Evolutionary conservation across 2,329 filamentous ascomycete species (phyloP).

Genomic region (Verticillium klebahnii): DNA sequence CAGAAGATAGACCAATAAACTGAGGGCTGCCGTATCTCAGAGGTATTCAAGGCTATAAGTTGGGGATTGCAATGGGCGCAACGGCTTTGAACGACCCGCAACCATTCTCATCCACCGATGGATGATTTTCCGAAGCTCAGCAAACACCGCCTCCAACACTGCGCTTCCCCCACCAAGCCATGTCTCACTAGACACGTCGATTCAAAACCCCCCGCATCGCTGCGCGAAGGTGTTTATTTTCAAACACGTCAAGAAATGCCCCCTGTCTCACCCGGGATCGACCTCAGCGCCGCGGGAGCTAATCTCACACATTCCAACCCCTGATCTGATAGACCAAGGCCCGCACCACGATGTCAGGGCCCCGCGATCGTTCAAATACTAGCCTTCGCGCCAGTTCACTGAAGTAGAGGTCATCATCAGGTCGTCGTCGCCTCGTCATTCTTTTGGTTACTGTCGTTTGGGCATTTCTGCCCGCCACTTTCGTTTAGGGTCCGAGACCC

Average conservation of each 20-base stretch:
- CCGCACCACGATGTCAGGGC: background rate
- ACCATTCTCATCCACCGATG: background rate
- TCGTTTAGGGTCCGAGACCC: background rate
- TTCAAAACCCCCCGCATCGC: background rate
- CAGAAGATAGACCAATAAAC: too few relatives aligned
- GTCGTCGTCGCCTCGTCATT: background rate
- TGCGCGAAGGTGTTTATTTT: background rate
- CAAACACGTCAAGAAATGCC: background rate
- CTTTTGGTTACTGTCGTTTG: background rate
- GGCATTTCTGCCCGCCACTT: background rate
- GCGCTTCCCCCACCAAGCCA: background rate
- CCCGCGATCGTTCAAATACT: background rate
- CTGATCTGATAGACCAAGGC: background rate
- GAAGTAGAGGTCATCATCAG: background rate
- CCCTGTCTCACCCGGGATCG: background rate
- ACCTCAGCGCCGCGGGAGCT: background rate
- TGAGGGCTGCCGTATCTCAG: too few relatives aligned
- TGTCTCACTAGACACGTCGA: background rate
- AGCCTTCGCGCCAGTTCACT: background rate
- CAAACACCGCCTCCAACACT: background rate
- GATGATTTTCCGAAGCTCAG: background rate
- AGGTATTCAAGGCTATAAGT: too few relatives aligned
- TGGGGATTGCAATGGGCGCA: too few relatives aligned
- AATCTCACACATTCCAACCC: background rate
- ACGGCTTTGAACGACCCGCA: too few relatives aligned